These are phyloP conservation scores for Dictyostelium brefeldianum DNA, from an alignment of 78 protist genomes.

Conservation along the genomic window DNA sequence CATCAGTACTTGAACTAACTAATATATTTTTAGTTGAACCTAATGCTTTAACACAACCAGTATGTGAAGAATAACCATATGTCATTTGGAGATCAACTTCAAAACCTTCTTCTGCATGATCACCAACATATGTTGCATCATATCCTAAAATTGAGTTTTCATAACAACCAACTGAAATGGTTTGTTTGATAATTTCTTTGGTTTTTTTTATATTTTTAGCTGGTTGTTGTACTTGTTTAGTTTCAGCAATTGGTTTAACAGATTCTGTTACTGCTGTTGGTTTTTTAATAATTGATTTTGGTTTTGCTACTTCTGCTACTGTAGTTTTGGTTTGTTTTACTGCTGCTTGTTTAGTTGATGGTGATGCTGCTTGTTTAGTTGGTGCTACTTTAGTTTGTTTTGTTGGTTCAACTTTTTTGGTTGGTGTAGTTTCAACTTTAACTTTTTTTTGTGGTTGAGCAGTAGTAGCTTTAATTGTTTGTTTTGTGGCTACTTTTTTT, in stretches of 20 bases:
- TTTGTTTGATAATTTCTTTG: background rate
- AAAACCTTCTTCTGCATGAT: slow-evolving; percentile 13
- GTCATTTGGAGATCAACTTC: slow-evolving; percentile 47
- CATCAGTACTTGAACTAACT: slow-evolving; percentile 70
- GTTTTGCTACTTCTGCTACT: background rate
- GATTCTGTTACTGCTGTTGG: background rate
- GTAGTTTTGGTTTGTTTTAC: background rate
- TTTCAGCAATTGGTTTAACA: background rate
- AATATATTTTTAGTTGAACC: slow-evolving; percentile 8
- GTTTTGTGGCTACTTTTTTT: background rate
- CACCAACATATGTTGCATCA: slow-evolving; percentile 27
- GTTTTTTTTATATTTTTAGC: background rate
- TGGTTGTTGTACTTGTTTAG: background rate
- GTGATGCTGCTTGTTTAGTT: background rate
- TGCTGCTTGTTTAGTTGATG: background rate
- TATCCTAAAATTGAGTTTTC: slow-evolving; percentile 68
- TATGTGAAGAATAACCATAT: slow-evolving; percentile 60
- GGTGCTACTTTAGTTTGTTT: background rate
- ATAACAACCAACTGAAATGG: slow-evolving; percentile 73
- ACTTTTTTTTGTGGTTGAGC: background rate
- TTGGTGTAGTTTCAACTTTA: background rate
- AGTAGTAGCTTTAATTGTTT: background rate
- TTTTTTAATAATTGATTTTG: background rate
- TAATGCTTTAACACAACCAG: slow-evolving; percentile 62
- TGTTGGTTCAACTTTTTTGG: background rate